Base-by-base conservation (phyloP, 495 filamentous ascomycete species). In the Penicillium bialowiezense region DNA sequence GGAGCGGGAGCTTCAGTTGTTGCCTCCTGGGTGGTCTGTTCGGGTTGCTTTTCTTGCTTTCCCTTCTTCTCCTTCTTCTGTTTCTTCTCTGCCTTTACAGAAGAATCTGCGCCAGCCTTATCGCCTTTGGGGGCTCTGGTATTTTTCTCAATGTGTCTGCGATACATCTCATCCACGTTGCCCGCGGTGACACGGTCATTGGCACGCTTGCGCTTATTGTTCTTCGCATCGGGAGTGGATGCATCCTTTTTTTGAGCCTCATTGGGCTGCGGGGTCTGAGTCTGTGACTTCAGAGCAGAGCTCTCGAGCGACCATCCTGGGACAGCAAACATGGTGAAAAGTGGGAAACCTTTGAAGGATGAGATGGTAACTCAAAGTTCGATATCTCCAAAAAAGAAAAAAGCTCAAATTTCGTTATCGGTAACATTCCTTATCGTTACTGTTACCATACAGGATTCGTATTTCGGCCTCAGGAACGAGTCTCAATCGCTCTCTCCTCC, bases 281-380 rank as follows among this genome's bases (percentile, higher is more conserved):
- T 76, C 70, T 96, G 90, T 18, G 80, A 66, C 67, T 87, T 89
- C 41, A 91, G 79, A 38, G 72, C 73, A 55, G 81, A 77, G 43
- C 83, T 76, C 51, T 88, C 78, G 20, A 97, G 73, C 17, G 87
- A 86, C 88, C 91, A 95, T 52, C 92, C 93, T 54, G 87, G 87
- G 44, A 97, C 91, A 4, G 91, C 83, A 64, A 98, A 98, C 93
- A 98, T 97, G 52, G 31, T 70, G 52, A 45, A 18, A 29, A n/a
- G 18, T 17, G 19, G 33, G 37, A 23, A 33, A 17, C 40, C 33
- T 32, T 29, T 12, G 12, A 20, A 32, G 26, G 13, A 26, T 17
- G 15, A 33, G 14, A 49, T 12, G 7, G 21, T 32, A 31, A 6
- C 5, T 26, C 23, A 19, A 44, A 12, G 41, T 20, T 37, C 19